Percentiles rank a stretch among this genome's conserved stretches.
Evolutionary conservation across 768 basidiomycete genomes (phyloP).

Genomic region (Clitopilus hobsonii): DNA sequence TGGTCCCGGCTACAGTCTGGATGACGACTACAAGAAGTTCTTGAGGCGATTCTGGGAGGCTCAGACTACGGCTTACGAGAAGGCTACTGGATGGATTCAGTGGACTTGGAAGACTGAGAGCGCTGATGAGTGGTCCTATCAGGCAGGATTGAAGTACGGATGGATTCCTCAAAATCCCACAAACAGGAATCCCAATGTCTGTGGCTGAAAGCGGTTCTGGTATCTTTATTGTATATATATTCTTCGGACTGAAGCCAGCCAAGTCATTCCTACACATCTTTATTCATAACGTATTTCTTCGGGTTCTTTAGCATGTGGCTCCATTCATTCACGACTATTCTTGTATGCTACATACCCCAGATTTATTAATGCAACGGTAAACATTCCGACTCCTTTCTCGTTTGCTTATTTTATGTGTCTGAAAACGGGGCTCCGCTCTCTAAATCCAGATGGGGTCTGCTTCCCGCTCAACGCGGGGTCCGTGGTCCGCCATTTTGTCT

Average conservation of each 20-base stretch:
- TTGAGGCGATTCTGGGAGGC: constrained; percentile 82
- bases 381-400: not conserved
- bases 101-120: constrained; percentile 85
- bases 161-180: constrained; percentile 75
- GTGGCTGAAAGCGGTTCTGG: constrained; percentile 27
- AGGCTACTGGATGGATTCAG: constrained; percentile 66
- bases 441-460: no score
- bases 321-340: not conserved
- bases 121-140: constrained; percentile 89
- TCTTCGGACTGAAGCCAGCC: not conserved
- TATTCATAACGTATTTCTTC: no score
- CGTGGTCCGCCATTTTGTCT: no score
- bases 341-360: not conserved
- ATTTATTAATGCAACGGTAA: not conserved
- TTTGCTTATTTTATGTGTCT: not conserved
- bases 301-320: no score
- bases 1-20: constrained; percentile 72
- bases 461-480: no score
- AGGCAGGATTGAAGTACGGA: constrained; percentile 71
- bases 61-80: constrained; percentile 71
- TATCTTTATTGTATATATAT: not conserved
- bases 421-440: not conserved
- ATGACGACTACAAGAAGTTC: constrained; percentile 74
- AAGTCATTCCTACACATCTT: no score
- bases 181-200: constrained; percentile 58